Percentiles rank a stretch among this genome's conserved stretches.
These are phyloP conservation scores for Fusarium caatingaense DNA, from an alignment of 2,329 filamentous ascomycete genomes.

Conservation along the genomic window DNA sequence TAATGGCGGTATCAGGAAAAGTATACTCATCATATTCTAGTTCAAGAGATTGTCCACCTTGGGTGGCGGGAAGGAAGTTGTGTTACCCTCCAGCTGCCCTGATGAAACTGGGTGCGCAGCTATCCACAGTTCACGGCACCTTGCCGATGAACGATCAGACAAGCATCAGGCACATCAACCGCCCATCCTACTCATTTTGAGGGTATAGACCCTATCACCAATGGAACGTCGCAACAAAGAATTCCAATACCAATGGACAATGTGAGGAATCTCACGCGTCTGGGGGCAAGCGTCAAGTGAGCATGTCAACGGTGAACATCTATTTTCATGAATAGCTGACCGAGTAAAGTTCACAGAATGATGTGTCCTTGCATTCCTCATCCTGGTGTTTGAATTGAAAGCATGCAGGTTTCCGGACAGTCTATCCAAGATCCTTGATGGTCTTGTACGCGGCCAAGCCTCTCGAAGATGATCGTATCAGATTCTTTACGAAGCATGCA, in stretches of 20 bases:
- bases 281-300: neutral
- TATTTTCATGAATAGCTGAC: neutral
- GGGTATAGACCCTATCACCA: neutral
- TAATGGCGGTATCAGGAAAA: neutral
- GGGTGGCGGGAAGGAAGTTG: conserved; percentile 26
- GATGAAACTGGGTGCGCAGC: conserved; percentile 37
- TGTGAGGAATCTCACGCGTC: neutral
- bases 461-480: conserved; percentile 8
- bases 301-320: neutral
- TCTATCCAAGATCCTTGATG: conserved; percentile 23
- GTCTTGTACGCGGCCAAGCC: conserved; percentile 7
- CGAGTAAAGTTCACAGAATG: conserved; percentile 21
- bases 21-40: neutral
- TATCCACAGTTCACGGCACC: conserved; percentile 37
- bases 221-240: conserved; percentile 18
- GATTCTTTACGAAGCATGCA: conserved; percentile 5
- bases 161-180: conserved; percentile 2
- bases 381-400: conserved; percentile 1
- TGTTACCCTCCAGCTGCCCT: conserved; percentile 30
- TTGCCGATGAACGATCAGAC: conserved; percentile 17
- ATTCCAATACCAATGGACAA: neutral
- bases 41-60: conserved; percentile 8
- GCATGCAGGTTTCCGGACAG: conserved; percentile 31
- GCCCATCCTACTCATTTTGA: neutral
- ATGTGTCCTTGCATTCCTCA: conserved; percentile 6